Percentiles rank a stretch among this genome's conserved stretches.
Evolutionary conservation across 2,329 filamentous ascomycete species (phyloP).

Genomic region (Talaromyces amestolkiae): DNA sequence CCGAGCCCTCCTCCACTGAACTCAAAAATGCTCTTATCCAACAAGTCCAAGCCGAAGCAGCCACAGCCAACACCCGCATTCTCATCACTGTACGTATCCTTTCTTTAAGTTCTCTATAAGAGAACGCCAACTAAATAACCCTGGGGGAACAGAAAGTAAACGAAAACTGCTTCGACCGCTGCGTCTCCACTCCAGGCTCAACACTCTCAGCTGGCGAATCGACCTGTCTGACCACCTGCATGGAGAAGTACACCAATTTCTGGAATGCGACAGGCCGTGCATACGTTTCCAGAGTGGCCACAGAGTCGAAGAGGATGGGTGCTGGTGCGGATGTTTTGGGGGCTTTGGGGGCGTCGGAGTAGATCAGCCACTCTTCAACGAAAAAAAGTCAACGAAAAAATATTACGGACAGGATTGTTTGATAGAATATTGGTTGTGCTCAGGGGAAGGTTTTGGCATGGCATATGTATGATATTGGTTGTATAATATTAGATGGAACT

Average conservation of each 20-base stretch:
- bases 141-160: conserved; percentile 62
- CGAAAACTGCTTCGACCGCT: conserved; percentile 76
- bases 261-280: conserved; percentile 73
- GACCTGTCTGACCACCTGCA: conserved; percentile 70
- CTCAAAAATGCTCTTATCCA: conserved; percentile 59
- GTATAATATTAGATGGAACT: not conserved
- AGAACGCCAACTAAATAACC: too few relatives aligned
- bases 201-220: conserved; percentile 67
- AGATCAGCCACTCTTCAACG: not conserved
- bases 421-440: not conserved
- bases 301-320: conserved; percentile 57
- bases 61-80: conserved; percentile 65
- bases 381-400: not conserved
- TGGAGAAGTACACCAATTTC: conserved; percentile 79
- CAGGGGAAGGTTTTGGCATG: not conserved
- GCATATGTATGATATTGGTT: not conserved
- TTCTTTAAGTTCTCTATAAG: too few relatives aligned
- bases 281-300: conserved; percentile 58
- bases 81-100: conserved; percentile 63
- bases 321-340: conserved; percentile 27
- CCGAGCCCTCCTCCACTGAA: conserved; percentile 27
- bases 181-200: conserved; percentile 65
- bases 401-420: not conserved
- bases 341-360: not conserved
- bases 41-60: conserved; percentile 63